Conservation (phyloP, 495 filamentous ascomycete species). For the Rhypophila decipiens region DNA sequence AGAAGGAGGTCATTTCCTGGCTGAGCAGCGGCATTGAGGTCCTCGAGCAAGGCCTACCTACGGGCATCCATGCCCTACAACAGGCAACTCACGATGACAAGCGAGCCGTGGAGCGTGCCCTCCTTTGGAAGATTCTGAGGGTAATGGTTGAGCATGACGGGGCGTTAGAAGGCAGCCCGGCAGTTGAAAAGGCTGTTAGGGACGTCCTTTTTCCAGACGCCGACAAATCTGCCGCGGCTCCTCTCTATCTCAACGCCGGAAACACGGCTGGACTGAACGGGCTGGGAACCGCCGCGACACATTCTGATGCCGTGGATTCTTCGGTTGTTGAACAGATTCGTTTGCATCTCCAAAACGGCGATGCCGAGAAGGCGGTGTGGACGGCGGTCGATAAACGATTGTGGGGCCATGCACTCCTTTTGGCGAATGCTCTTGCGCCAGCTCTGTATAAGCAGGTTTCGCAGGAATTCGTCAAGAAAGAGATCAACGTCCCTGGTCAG, state of each 20-base stretch:
- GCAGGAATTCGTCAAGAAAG: slow-evolving; percentile 87
- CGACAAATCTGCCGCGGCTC: slow-evolving; percentile 16
- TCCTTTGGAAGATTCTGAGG: slow-evolving; percentile 83
- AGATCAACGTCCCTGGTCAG: slow-evolving; percentile 70
- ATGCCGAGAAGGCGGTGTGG: slow-evolving; percentile 91
- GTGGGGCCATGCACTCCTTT: slow-evolving; percentile 93
- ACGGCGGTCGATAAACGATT: slow-evolving; percentile 85
- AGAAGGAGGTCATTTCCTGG: slow-evolving; percentile 88
- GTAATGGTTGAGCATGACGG: slow-evolving; percentile 85
- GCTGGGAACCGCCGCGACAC: slow-evolving; percentile 21
- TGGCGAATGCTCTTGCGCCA: slow-evolving; percentile 69
- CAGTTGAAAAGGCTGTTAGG: slow-evolving; percentile 67
- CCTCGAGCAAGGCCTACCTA: slow-evolving; percentile 57
- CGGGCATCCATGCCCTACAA: slow-evolving; percentile 37
- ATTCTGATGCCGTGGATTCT: slow-evolving; percentile 58
- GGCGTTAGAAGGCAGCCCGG: slow-evolving; percentile 61
- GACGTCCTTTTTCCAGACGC: slow-evolving; percentile 61
- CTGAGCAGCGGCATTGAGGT: slow-evolving; percentile 64
- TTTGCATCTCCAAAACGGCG: slow-evolving; percentile 64
- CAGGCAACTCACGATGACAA: slow-evolving; percentile 48
- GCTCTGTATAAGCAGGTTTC: slow-evolving; percentile 81
- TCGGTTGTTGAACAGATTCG: slow-evolving; percentile 63
- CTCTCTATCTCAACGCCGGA: slow-evolving; percentile 29
- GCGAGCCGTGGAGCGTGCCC: slow-evolving; percentile 69
- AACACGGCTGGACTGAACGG: slow-evolving; percentile 15